Conservation (phyloP, 805 yeast species). For the Lachancea waltii region DNA sequence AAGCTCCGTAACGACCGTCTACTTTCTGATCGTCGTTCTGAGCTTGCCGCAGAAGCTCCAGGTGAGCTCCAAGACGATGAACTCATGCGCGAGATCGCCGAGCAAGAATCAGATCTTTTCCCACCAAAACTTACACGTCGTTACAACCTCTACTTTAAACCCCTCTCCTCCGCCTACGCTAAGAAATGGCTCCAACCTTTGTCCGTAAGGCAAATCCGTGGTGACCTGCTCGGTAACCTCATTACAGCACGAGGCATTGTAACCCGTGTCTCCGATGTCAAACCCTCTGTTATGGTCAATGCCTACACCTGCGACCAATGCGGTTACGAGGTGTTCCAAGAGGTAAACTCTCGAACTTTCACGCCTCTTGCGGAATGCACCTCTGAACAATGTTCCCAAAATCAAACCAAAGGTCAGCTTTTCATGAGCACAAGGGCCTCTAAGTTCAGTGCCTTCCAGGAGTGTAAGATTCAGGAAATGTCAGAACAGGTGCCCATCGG, state of each 20-base stretch:
- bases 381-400: slow-evolving; percentile 68
- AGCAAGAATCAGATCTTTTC: slow-evolving; percentile 50
- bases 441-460: slow-evolving; percentile 91
- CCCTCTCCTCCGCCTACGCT: slow-evolving; percentile 44
- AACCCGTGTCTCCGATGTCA: slow-evolving; percentile 92
- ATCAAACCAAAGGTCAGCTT: slow-evolving; percentile 80
- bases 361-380: slow-evolving; percentile 87
- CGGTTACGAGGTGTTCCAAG: slow-evolving; percentile 95
- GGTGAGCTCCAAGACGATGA: slow-evolving; percentile 23
- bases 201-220: slow-evolving; percentile 87
- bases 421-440: slow-evolving; percentile 94
- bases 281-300: slow-evolving; percentile 82
- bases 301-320: slow-evolving; percentile 98
- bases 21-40: slow-evolving; percentile 60
- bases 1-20: slow-evolving; percentile 71
- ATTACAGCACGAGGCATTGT: slow-evolving; percentile 92
- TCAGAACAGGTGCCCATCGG: slow-evolving; percentile 97
- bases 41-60: slow-evolving; percentile 33
- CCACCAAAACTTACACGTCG: slow-evolving; percentile 86
- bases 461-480: slow-evolving; percentile 88
- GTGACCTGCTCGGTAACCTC: slow-evolving; percentile 73
- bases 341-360: slow-evolving; percentile 76
- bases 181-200: slow-evolving; percentile 45
- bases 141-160: slow-evolving; percentile 80
- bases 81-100: slow-evolving; percentile 31